A percentile compares a stretch with the other conserved stretches of the same genome.
Conservation (phyloP, 352 stramenopile species). For the Globisporangium irregulare region DNA sequence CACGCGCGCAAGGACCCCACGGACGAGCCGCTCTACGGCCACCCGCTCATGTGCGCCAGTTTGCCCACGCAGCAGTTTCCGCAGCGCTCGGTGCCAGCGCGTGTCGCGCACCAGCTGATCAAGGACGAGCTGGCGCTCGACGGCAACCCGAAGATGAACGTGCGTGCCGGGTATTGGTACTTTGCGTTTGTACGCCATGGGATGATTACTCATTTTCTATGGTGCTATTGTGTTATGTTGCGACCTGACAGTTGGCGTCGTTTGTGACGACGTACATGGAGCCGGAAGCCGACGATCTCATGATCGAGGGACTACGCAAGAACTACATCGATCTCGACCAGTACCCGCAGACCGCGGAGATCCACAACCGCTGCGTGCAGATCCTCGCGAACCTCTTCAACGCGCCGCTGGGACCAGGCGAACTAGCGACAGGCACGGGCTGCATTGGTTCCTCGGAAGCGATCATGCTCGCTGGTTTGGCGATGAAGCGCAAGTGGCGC, state of each 20-base stretch:
- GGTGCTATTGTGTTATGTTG: not conserved
- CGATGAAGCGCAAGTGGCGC: slow-evolving; percentile 91
- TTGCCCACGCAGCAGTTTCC: slow-evolving; percentile 67
- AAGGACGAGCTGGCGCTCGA: slow-evolving; percentile 89
- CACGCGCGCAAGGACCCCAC: slow-evolving; percentile 13
- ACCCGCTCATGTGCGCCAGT: slow-evolving; percentile 75
- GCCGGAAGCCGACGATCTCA: slow-evolving; percentile 87
- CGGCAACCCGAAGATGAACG: slow-evolving; percentile 89
- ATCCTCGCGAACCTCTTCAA: slow-evolving; percentile 92
- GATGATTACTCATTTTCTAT: not conserved
- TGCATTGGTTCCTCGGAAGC: slow-evolving; percentile 92
- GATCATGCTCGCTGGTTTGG: slow-evolving; percentile 89
- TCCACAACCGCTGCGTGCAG: slow-evolving; percentile 92
- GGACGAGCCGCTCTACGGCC: slow-evolving; percentile 70
- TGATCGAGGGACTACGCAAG: slow-evolving; percentile 84
- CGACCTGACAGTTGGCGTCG: slow-evolving; percentile 54
- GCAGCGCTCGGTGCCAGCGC: slow-evolving; percentile 60
- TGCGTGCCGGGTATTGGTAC: slow-evolving; percentile 18
- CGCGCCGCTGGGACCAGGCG: slow-evolving; percentile 51
- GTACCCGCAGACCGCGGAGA: slow-evolving; percentile 91
- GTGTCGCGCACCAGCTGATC: slow-evolving; percentile 85
- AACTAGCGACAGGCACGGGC: slow-evolving; percentile 77
- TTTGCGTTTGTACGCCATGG: not conserved
- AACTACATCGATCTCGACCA: slow-evolving; percentile 94
- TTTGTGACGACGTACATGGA: slow-evolving; percentile 94